These are phyloP conservation scores for Hymenoscyphus linearis DNA, from an alignment of 2,329 filamentous ascomycete species.

Conservation along the genomic window DNA sequence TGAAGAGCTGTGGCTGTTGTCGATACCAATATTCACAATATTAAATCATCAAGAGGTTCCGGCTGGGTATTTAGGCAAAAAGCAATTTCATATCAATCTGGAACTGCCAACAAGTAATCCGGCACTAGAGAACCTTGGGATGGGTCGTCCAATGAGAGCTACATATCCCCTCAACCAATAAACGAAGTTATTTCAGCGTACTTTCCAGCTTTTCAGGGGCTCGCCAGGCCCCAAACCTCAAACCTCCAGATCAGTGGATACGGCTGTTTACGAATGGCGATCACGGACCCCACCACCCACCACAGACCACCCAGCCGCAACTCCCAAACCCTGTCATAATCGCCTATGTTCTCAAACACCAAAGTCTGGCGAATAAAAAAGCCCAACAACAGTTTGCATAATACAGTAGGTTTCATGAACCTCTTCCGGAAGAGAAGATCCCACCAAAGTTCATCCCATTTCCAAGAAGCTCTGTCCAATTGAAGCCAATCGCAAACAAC, in stretches of 20 bases:
- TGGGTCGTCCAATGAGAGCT: not conserved
- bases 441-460: not conserved
- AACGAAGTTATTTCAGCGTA: not conserved
- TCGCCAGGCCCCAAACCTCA: not conserved
- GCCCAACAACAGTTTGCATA: not conserved
- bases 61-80: not conserved
- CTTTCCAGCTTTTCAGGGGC: not conserved
- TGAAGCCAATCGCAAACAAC: not conserved
- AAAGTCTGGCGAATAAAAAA: not conserved
- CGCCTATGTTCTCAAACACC: not conserved
- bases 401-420: not conserved
- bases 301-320: not conserved
- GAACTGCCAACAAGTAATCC: not conserved
- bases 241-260: not conserved
- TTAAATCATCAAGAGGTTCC: not conserved
- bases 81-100: not conserved
- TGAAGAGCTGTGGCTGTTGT: not conserved
- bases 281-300: not conserved
- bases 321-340: not conserved
- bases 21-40: not conserved
- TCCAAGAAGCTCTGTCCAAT: not conserved
- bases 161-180: not conserved
- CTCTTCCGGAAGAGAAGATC: not conserved
- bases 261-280: not conserved
- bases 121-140: not conserved